Evolutionary conservation across 2,329 filamentous ascomycete genomes (phyloP).

Genomic region (Venturia oleaginea): DNA sequence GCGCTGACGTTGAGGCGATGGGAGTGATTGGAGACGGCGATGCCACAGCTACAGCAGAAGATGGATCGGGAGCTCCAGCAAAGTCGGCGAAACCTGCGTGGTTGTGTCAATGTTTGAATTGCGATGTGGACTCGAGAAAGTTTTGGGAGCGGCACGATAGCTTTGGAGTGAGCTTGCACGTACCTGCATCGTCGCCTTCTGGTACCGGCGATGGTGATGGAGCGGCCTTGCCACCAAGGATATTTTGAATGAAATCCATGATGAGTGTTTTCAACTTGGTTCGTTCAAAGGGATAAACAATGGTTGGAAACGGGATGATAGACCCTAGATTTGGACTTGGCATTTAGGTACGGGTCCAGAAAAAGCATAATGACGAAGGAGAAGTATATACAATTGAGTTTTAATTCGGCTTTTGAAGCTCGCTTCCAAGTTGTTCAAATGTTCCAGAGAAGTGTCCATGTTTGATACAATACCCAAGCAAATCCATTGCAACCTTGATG

Average conservation of each 20-base stretch:
- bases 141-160: neutral
- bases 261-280: neutral
- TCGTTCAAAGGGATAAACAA: neutral
- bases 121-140: neutral
- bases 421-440: too few species aligned
- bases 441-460: neutral
- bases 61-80: constrained; percentile 64
- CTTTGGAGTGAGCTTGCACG: neutral
- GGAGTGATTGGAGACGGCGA: constrained; percentile 32
- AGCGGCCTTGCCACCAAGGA: constrained; percentile 12
- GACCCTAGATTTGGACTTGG: neutral
- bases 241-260: constrained; percentile 10
- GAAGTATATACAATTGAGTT: neutral
- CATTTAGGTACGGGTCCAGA: neutral
- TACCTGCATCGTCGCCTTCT: constrained; percentile 6
- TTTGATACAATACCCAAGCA: neutral
- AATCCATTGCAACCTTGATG: neutral
- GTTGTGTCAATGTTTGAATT: neutral
- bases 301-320: too few species aligned
- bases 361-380: constrained; percentile 1
- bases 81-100: constrained; percentile 89
- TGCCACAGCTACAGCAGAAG: constrained; percentile 37
- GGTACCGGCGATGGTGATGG: neutral
- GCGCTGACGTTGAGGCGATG: constrained; percentile 24
- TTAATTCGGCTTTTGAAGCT: too few species aligned